These are phyloP conservation scores for Arbutus unedo DNA, from an alignment of 148 eudicot species.

Conservation along the genomic window DNA sequence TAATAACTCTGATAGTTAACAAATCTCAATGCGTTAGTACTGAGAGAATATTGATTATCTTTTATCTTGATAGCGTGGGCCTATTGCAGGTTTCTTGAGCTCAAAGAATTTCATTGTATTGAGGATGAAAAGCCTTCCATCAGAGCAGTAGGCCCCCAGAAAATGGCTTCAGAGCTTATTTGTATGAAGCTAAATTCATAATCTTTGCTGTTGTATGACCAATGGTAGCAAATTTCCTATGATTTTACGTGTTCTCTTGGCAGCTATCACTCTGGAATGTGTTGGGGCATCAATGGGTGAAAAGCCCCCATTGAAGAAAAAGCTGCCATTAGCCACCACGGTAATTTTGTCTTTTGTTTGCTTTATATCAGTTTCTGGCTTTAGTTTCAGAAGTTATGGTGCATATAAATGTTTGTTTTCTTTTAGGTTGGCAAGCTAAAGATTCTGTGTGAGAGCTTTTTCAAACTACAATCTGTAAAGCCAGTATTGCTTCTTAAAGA, in stretches of 20 bases:
- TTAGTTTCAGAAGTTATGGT: neutral
- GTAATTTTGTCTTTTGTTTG: constrained; percentile 29
- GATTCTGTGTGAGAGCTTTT: constrained; percentile 88
- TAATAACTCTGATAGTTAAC: neutral
- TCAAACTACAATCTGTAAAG: constrained; percentile 76
- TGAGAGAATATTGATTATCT: neutral
- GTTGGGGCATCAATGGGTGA: constrained; percentile 9
- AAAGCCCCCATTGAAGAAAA: constrained; percentile 54
- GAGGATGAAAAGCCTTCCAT: constrained; percentile 66
- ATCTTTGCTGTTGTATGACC: neutral
- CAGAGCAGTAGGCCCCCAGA: constrained; percentile 71
- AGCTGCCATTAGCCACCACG: constrained; percentile 74
- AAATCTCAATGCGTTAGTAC: neutral
- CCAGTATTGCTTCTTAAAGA: constrained; percentile 65
- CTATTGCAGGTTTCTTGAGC: constrained; percentile 64
- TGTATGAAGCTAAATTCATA: constrained; percentile 38
- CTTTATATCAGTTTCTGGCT: neutral
- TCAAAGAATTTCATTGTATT: constrained; percentile 63
- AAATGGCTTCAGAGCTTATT: constrained; percentile 79
- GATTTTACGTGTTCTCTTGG: constrained; percentile 8
- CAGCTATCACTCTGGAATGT: constrained; percentile 38
- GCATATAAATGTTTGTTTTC: neutral
- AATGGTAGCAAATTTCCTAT: neutral
- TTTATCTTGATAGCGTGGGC: neutral
- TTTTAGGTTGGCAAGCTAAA: constrained; percentile 90